Base-by-base conservation (phyloP, 495 filamentous ascomycete species). In the Hypoxylon lienhwacheense region DNA sequence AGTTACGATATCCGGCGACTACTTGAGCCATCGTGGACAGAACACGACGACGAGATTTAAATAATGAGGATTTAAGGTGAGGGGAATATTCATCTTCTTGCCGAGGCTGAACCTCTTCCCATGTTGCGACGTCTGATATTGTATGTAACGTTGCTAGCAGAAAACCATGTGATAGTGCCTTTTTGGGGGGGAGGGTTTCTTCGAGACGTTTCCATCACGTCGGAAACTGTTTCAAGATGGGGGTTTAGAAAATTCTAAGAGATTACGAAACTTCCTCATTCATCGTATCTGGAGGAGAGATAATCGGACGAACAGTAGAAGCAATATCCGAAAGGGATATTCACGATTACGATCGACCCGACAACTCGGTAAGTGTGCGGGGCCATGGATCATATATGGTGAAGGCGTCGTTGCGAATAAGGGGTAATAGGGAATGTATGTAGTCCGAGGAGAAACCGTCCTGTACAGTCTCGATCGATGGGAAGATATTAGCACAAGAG, bases 251-350 rank as follows among this genome's bases (percentile, higher is more conserved):
- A 40, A 11, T 28, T 40, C 26, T 29, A 49, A 39, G 29, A 22
- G 12, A 44, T 17, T 32, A 14, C 8, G 14, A 20, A 14, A 11
- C 11, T 14, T 14, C 12, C 8, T 12, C 8, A 36, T 32, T 11
- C 26, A 20, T 21, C 12, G n/a, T 16, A 12, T 16, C 33, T 36
- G 34, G 39, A 12, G 7, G 14, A 10, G 28, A 31, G 3, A 8
- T 31, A 33, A 52, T 49, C 57, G 51, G 46, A 28, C 24, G 47
- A 44, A 43, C 33, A 29, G 33, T 21, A 22, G 47, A 51, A 55
- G 29, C 31, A 50, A 55, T 31, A 35, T 52, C 51, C 57, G 57
- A 47, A 61, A 61, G 57, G 51, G 57, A 55, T 61, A 36, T 12
- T 47, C 26, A 10, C 34, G 31, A 46, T 61, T 60, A 47, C n/a